Percentiles rank a stretch among this genome's conserved stretches.
Conservation (phyloP, 2,329 filamentous ascomycete genomes). For the Ophiocordyceps sinensis region DNA sequence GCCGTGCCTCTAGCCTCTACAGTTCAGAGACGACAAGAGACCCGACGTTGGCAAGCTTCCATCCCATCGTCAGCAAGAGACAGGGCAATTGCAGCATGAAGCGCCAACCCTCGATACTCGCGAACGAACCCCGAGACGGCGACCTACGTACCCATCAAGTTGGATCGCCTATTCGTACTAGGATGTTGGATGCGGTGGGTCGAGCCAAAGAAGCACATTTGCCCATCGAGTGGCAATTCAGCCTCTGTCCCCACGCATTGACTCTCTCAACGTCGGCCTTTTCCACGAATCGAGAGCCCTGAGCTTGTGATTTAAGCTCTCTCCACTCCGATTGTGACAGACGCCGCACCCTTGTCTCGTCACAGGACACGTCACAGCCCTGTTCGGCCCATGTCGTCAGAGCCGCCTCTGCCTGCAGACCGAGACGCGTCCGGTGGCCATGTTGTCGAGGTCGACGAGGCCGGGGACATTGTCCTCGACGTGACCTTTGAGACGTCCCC, state of each 20-base stretch:
- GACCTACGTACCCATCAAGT: too few species aligned
- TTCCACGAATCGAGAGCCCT: background rate
- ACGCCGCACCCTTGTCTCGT: background rate
- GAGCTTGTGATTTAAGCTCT: too few species aligned
- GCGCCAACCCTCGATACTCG: too few species aligned
- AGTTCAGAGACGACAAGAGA: too few species aligned
- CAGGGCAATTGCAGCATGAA: too few species aligned
- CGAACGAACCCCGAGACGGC: too few species aligned
- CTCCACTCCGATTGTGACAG: background rate
- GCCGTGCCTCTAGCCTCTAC: too few species aligned
- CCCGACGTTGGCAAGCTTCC: too few species aligned
- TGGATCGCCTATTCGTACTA: too few species aligned
- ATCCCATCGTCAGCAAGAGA: too few species aligned
- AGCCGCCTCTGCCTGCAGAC: slow-evolving; percentile 1
- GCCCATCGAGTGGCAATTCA: background rate
- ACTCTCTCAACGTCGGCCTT: background rate
- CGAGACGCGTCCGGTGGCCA: background rate
- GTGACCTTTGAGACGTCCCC: slow-evolving; percentile 48
- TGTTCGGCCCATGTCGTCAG: background rate
- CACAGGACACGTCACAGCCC: background rate
- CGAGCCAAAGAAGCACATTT: background rate
- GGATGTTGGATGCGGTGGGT: background rate
- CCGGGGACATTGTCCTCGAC: slow-evolving; percentile 52
- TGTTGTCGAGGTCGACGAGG: slow-evolving; percentile 35
- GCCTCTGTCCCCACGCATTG: background rate